phyloP scores from a whole-genome alignment of 2,329 filamentous ascomycete species.

The Phoma sp. region DNA sequence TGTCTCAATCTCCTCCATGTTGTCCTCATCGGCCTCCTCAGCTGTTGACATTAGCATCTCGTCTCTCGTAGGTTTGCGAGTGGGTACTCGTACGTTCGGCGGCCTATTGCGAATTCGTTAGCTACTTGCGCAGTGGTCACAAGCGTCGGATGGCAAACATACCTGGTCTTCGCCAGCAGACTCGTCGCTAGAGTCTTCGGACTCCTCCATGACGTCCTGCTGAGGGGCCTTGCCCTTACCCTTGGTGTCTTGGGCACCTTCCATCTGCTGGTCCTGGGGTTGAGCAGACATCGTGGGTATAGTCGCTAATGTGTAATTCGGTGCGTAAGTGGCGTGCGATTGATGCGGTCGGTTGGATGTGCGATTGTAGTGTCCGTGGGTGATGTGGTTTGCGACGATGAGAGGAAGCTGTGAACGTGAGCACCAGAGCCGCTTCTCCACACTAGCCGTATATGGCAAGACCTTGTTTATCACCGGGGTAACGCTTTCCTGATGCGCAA shows the following conservation, averaged over 20 bases:
- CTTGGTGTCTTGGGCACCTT: conserved; percentile 62
- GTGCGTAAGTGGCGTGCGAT: conserved; percentile 16
- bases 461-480: conserved; percentile 16
- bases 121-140: conserved; percentile 26
- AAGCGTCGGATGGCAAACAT: conserved; percentile 39
- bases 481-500: conserved; percentile 24
- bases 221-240: conserved; percentile 85
- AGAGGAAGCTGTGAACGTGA: conserved; percentile 31
- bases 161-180: conserved; percentile 68
- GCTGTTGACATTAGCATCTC: conserved; percentile 48
- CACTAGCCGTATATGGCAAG: conserved; percentile 15
- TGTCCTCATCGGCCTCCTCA: conserved; percentile 75
- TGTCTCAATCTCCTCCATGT: conserved; percentile 89
- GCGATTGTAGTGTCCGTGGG: conserved; percentile 26
- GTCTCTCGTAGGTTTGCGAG: background rate
- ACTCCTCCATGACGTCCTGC: conserved; percentile 72
- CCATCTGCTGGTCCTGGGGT: conserved; percentile 47
- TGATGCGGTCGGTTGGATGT: conserved; percentile 16
- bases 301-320: conserved; percentile 7
- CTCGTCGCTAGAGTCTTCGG: conserved; percentile 73
- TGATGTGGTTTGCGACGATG: conserved; percentile 33
- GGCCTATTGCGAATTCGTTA: conserved; percentile 37
- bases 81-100: conserved; percentile 43
- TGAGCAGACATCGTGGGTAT: conserved; percentile 43
- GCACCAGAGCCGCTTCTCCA: conserved; percentile 19